Evolutionary conservation across 2,329 filamentous ascomycete genomes (phyloP).

Genomic region (Fusarium drepaniforme): DNA sequence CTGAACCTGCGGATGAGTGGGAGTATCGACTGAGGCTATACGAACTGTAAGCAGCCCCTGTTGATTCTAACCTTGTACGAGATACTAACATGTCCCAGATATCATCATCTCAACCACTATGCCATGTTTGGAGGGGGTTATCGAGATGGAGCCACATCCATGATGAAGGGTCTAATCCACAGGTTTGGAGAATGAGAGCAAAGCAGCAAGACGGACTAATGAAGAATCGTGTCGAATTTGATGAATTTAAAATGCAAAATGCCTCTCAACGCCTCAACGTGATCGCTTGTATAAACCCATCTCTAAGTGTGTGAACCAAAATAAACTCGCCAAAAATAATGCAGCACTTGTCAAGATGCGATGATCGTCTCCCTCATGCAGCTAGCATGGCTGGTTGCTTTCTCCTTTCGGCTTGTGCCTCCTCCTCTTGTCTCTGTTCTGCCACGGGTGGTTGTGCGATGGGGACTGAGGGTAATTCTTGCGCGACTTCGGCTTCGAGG

Average conservation of each 20-base stretch:
- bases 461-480: conserved; percentile 48
- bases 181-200: conserved; percentile 71
- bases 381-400: conserved; percentile 57
- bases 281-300: conserved; percentile 40
- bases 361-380: conserved; percentile 22
- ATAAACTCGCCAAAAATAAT: conserved; percentile 27
- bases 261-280: conserved; percentile 42
- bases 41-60: conserved; percentile 73
- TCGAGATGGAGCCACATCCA: conserved; percentile 78
- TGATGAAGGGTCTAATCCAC: conserved; percentile 79
- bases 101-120: conserved; percentile 92
- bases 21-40: conserved; percentile 86
- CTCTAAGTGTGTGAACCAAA: conserved; percentile 32
- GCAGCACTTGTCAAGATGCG: conserved; percentile 21
- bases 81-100: conserved; percentile 59
- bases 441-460: conserved; percentile 49
- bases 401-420: conserved; percentile 38
- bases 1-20: conserved; percentile 85
- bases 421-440: conserved; percentile 32
- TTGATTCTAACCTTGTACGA: neutral
- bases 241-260: conserved; percentile 29
- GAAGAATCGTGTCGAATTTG: conserved; percentile 15
- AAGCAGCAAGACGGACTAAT: conserved; percentile 14
- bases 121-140: conserved; percentile 88
- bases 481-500: conserved; percentile 67